These are phyloP conservation scores for Myotisia sp. DNA, from an alignment of 2,329 filamentous ascomycete species.

Conservation along the genomic window DNA sequence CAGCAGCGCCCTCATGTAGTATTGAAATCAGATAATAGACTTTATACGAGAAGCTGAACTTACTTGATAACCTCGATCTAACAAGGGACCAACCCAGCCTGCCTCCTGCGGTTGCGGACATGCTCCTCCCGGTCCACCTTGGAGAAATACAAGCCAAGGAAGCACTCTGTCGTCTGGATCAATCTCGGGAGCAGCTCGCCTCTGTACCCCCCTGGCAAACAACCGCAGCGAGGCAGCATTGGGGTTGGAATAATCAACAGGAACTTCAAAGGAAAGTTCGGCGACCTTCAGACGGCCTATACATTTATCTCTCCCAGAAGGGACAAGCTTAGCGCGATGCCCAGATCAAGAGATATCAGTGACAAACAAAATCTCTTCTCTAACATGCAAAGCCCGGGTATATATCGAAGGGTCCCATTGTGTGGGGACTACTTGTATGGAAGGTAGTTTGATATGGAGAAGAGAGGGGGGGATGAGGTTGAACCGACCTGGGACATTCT, in stretches of 20 bases:
- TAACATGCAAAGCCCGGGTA: not conserved
- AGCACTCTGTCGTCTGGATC: conserved; percentile 36
- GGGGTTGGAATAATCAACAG: conserved; percentile 58
- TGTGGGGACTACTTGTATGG: not conserved
- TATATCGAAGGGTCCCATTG: not conserved
- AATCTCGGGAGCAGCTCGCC: conserved; percentile 45
- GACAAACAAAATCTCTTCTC: not conserved
- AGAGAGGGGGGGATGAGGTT: conserved; percentile 1
- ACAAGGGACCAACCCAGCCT: conserved; percentile 52
- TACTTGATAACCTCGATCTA: conserved; percentile 71
- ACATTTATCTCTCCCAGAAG: not conserved
- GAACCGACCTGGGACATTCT: conserved; percentile 26
- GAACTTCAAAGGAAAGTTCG: conserved; percentile 77
- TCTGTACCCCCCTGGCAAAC: conserved; percentile 62
- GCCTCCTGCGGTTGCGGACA: conserved; percentile 61
- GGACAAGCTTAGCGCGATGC: not conserved
- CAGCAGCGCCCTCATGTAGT: too few relatives aligned
- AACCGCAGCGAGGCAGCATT: conserved; percentile 50
- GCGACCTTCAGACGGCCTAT: conserved; percentile 60
- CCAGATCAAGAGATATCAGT: not conserved
- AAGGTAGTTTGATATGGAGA: not conserved
- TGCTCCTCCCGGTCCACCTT: conserved; percentile 74
- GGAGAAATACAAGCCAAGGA: conserved; percentile 56
- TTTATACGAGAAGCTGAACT: conserved; percentile 4
- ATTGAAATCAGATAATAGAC: not conserved